These are phyloP conservation scores for Pseudogymnoascus sp. DNA, from an alignment of 2,329 filamentous ascomycete species.

Conservation along the genomic window DNA sequence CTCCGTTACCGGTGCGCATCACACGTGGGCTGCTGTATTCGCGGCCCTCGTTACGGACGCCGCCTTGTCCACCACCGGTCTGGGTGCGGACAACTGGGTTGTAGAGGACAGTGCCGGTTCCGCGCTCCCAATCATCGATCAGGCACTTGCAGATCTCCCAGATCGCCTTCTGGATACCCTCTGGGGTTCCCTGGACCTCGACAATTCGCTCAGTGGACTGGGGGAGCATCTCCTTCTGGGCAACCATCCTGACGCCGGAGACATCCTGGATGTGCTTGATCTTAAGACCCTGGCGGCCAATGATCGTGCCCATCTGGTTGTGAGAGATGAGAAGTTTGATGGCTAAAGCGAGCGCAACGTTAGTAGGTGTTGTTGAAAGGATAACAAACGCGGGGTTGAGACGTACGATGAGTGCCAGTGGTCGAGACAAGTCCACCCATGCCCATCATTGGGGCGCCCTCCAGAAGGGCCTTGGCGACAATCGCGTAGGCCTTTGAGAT, in stretches of 20 bases:
- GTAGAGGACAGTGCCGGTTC: conserved; percentile 93
- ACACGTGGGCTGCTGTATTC: conserved; percentile 59
- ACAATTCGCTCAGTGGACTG: conserved; percentile 98
- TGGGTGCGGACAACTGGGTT: conserved; percentile 90
- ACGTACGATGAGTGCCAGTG: conserved; percentile 91
- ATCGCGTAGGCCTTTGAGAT: conserved; percentile 89
- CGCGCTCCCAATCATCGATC: conserved; percentile 94
- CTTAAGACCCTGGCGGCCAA: conserved; percentile 90
- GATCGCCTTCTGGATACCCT: conserved; percentile 88
- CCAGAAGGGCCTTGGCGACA: conserved; percentile 82
- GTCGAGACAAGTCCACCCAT: conserved; percentile 86
- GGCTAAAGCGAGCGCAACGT: conserved; percentile 43
- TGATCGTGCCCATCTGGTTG: conserved; percentile 99
- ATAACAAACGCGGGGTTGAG: conserved; percentile 16
- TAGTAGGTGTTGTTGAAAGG: neutral
- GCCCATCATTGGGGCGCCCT: conserved; percentile 88
- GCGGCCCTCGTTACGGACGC: conserved; percentile 34
- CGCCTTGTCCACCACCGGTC: conserved; percentile 39
- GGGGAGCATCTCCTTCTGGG: conserved; percentile 98
- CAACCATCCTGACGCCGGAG: conserved; percentile 96
- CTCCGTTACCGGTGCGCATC: conserved; percentile 93
- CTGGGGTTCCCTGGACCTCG: conserved; percentile 88
- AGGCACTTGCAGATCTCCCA: conserved; percentile 99
- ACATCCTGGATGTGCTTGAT: conserved; percentile 99
- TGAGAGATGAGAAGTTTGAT: conserved; percentile 98